Conservation (phyloP, 805 yeast species). For the Candida adriatica region DNA sequence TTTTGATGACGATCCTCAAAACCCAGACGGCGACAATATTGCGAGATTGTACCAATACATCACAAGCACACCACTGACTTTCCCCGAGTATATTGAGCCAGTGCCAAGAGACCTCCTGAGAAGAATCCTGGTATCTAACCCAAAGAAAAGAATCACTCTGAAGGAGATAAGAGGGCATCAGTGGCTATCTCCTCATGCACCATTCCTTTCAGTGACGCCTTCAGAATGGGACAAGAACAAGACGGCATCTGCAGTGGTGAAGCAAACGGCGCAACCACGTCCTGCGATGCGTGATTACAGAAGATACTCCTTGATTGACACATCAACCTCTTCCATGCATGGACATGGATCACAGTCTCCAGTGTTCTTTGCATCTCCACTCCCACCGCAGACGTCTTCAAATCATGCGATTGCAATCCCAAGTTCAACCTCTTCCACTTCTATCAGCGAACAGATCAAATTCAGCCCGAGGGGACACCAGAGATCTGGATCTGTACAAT, state of each 20-base stretch:
- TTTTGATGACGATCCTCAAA: slow-evolving; percentile 94
- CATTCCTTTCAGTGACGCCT: slow-evolving; percentile 77
- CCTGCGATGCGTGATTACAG: slow-evolving; percentile 20
- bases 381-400: slow-evolving; percentile 65
- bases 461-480: slow-evolving; percentile 24
- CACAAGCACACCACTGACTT: slow-evolving; percentile 84
- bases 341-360: slow-evolving; percentile 20
- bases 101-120: slow-evolving; percentile 86
- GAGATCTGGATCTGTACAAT: slow-evolving; percentile 32
- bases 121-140: slow-evolving; percentile 79
- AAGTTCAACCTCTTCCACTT: slow-evolving; percentile 28
- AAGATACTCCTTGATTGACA: slow-evolving; percentile 39
- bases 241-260: slow-evolving; percentile 2
- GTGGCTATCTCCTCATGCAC: slow-evolving; percentile 83
- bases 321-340: slow-evolving; percentile 35
- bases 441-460: slow-evolving; percentile 19
- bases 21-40: slow-evolving; percentile 94
- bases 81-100: slow-evolving; percentile 90
- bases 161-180: slow-evolving; percentile 71
- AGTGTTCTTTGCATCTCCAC: slow-evolving; percentile 41
- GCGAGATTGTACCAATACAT: slow-evolving; percentile 87
- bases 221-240: slow-evolving; percentile 73
- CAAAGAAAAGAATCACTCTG: slow-evolving; percentile 63
- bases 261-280: slow-evolving; percentile 27
- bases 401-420: slow-evolving; percentile 50